A percentile compares a stretch with the other conserved stretches of the same genome.
phyloP scores from a whole-genome alignment of 2,329 filamentous ascomycete genomes.

The Lasiodiplodia theobromae region DNA sequence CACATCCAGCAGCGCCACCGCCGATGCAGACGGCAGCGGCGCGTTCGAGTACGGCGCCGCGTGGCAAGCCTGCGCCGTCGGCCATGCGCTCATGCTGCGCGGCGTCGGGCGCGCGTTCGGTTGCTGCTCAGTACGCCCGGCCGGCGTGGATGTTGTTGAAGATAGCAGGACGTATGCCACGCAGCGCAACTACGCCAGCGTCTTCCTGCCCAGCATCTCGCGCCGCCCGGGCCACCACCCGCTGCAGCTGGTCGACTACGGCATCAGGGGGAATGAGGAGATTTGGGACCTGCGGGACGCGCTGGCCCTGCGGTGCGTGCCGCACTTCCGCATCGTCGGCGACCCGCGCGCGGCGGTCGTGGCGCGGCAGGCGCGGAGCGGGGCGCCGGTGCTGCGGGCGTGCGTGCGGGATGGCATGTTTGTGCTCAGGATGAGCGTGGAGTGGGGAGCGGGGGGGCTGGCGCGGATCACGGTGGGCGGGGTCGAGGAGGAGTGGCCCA shows the following conservation, averaged over 20 bases:
- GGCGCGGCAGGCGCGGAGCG: slow-evolving; percentile 29
- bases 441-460: neutral
- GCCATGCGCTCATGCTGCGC: slow-evolving; percentile 47
- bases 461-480: neutral
- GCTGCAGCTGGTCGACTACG: neutral
- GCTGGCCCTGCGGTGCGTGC: slow-evolving; percentile 36
- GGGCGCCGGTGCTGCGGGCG: neutral
- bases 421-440: neutral
- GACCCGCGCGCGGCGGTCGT: slow-evolving; percentile 23
- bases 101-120: slow-evolving; percentile 48
- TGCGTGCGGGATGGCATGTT: neutral
- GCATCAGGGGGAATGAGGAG: slow-evolving; percentile 36
- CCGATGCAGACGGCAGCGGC: slow-evolving; percentile 42
- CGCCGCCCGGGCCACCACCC: neutral
- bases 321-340: slow-evolving; percentile 41
- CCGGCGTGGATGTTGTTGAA: slow-evolving; percentile 34
- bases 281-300: slow-evolving; percentile 45
- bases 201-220: too few relatives aligned
- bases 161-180: too few relatives aligned
- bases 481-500: neutral
- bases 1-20: too few relatives aligned
- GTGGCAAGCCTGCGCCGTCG: slow-evolving; percentile 55
- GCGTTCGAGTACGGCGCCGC: slow-evolving; percentile 48
- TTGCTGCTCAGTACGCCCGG: slow-evolving; percentile 39
- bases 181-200: too few relatives aligned